Evolutionary conservation across 371 early-diverging fungal species (phyloP), one percentile per base, ranked within the genome.

Genomic region (Nematocida minor): DNA sequence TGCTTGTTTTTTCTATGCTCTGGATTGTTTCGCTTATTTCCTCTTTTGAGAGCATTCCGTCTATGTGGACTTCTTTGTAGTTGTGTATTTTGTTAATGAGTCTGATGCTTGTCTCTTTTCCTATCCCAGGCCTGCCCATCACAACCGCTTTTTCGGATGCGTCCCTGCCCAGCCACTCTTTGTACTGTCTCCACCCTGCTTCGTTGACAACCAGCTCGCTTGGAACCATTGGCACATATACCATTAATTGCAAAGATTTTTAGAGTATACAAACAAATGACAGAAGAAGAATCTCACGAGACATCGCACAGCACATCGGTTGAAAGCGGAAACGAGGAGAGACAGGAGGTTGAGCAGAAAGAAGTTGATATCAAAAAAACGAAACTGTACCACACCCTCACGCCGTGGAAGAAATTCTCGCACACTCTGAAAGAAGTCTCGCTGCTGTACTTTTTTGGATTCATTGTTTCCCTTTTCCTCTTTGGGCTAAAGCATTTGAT

Each of bases 281-380:
- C 71, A 11, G 66, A 74, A 49, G 77, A 74, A 62, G 77, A 74
- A 46, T 74, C 66, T 14, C 77, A 74, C 32, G 66, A 74, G 16
- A 74, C 49, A 47, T 74, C 63, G 6, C 11, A 48, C 36, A 74
- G 77, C 47, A 31, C 77, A 16, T 74, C 77, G 0, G 66, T 71
- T 11, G 77, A 74, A 55, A 74, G 77, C 44, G 25, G 4, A 4
- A 41, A 66, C 31, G 77, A 74, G 20, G 77, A 62, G n/a, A 55
- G 49, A 31, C 29, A 22, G 9, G 51, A 46, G n/a, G 48, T n/a
- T 11, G 44, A 34, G 22, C 41, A 38, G 25, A 29, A 71, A 25
- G 54, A 60, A 31, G 60, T 42, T n/a, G 63, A 62, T 31, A 57
- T 70, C 11, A 29, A 62, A 36, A 70, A 70, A 47, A 44, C 62